Base-by-base conservation (phyloP, 2,329 filamentous ascomycete genomes). In the Neopestalotiopsis sp. region DNA sequence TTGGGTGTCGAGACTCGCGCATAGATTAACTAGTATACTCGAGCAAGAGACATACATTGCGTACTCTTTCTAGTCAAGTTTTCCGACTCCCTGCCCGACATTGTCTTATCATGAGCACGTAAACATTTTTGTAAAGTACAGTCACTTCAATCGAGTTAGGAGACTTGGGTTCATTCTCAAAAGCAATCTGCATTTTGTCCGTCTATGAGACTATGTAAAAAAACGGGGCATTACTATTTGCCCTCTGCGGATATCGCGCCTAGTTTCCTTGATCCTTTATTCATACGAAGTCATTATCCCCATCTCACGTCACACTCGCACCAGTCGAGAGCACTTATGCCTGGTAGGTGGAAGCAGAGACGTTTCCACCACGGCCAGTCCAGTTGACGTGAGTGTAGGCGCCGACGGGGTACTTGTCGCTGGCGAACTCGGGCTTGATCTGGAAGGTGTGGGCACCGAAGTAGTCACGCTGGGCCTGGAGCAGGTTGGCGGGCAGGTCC, bases 401-500 rank as follows among this genome's bases (percentile, higher is more conserved):
- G 83, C 91, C 94, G 76, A 88, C 90, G 74, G 91, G 92, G 87
- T 97, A 97, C 85, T 94, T 94, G 69, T 86, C 90, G 82, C 78
- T 92, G 76, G 92, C 92, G 74, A 76, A 79, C 85, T 95, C 92
- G 71, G 93, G 92, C 91, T 96, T 95, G 85, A 96, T 89, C 78
- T 86, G 86, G 91, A 96, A 96, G 75, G 93, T 96, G 88, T 96
- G 93, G 73, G 93, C 93, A 82, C 96, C 96, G 81, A 99, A 99
- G 93, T 98, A 99, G 84, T 99, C 96, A 88, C 96, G 93, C 90
- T 99, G 96, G 69, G 95, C 96, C 88, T 99, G 96, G 79, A 99
- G 91, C 73, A 99, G 89, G 90, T 98, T 99, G 88, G 96, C 96
- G 71, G 96, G 96, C 76, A 99, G 91, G 82, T 98, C 91, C 89